Conservation (phyloP, 2,329 filamentous ascomycete species). For the Fusarium sterilihyphosum region DNA sequence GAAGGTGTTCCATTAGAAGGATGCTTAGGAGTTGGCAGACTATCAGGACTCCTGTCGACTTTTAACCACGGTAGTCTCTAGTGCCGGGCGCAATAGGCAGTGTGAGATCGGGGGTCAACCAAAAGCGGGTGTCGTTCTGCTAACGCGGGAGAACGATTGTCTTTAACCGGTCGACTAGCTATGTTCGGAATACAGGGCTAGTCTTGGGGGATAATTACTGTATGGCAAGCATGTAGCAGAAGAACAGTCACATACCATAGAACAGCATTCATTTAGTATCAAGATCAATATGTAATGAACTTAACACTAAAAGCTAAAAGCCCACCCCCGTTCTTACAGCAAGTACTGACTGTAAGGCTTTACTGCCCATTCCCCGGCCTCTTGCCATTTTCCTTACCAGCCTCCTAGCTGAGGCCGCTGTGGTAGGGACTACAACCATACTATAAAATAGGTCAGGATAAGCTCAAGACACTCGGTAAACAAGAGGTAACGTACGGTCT, state of each 20-base stretch:
- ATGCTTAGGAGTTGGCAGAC: rapidly evolving
- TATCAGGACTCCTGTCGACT: too few species aligned
- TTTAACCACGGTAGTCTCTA: too few species aligned
- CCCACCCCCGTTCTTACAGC: rapidly evolving
- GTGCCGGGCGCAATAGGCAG: too few species aligned
- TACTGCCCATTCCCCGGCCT: rapidly evolving
- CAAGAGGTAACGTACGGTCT: not conserved
- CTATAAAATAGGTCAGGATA: too few species aligned
- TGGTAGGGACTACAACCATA: too few species aligned
- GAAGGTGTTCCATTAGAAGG: not conserved
- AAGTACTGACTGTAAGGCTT: not conserved
- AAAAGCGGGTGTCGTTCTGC: too few species aligned
- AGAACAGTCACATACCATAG: too few species aligned
- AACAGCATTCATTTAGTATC: not conserved
- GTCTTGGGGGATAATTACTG: not conserved
- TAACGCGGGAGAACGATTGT: not conserved
- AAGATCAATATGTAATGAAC: not conserved
- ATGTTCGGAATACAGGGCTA: not conserved
- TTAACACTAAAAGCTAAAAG: not conserved
- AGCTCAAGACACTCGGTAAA: not conserved
- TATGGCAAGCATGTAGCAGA: too few species aligned
- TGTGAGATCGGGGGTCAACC: rapidly evolving
- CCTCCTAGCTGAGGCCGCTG: too few species aligned
- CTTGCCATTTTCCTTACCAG: too few species aligned
- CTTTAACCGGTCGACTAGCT: not conserved